Evolutionary conservation across 768 basidiomycete species (phyloP), one percentile per base, ranked within the genome.

Genomic region (Mycena pura): DNA sequence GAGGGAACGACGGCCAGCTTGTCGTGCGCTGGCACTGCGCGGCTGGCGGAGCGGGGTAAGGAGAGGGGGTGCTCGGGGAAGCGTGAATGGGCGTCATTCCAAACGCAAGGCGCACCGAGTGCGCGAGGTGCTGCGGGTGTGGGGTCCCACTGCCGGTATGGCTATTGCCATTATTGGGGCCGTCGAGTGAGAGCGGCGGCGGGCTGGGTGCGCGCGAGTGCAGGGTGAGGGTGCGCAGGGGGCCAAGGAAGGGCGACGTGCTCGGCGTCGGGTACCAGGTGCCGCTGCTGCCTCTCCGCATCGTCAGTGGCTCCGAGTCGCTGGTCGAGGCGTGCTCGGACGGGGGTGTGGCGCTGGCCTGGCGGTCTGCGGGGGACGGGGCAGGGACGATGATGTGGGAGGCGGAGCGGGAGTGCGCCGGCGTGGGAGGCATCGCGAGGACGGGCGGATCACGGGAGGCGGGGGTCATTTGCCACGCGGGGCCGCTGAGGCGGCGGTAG

Each of bases 41-140:
- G 79, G 74, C 13, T 73, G 67, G 21, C 61, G 71, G 29, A 25
- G 46, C 29, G 28, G 51, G 44, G 32, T 51, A 50, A 54, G 55
- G 7, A 31, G 46, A 36, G 63, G 70, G 15, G n/a, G 34, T 11
- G 9, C 43, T n/a, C 14, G 34, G 34, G 25, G 46, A 25, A 60
- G 49, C 40, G 51, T 83, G 83, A 36, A 94, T 93, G 0, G 92
- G 93, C 6, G 94, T 95, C 92, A 95, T 96, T 4, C 91, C 93
- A 65, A 97, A 97, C 46, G 94, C 95, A 29, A 89, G 81, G 36
- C 92, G 87, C 22, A 96, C 90, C 0, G 90, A 92, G 69, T 93
- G 91, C 5, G 91, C 92, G 34, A 96, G 84, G 69, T 91, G 87
- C 60, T 85, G 83, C 59, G 87, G 84, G 36, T 77, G 77, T 27